These are phyloP conservation scores for Chlamydomonas incerta DNA, from an alignment of 139 green algal genomes.

Conservation along the genomic window DNA sequence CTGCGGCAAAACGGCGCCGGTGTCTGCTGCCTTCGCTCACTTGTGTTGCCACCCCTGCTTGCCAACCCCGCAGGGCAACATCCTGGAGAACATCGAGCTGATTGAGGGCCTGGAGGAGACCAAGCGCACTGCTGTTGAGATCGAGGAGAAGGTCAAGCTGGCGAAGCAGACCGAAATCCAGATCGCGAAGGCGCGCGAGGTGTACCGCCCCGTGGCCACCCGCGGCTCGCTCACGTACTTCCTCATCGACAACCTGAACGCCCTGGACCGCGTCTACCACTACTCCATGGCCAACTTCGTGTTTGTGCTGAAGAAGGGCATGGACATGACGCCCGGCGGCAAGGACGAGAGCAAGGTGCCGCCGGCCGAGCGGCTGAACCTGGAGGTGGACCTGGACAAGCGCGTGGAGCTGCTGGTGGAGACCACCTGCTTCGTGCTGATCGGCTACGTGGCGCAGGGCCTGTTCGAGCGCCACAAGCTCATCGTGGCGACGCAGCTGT, in stretches of 20 bases:
- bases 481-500: conserved; percentile 90
- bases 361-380: conserved; percentile 43
- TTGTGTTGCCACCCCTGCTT: too few species aligned
- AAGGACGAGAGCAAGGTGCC: conserved; percentile 72
- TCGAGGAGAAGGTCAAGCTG: conserved; percentile 86
- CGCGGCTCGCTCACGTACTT: conserved; percentile 92
- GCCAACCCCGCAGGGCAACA: conserved; percentile 78
- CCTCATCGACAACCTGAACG: conserved; percentile 88
- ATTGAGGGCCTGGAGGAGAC: conserved; percentile 94
- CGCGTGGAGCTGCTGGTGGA: conserved; percentile 85
- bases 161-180: conserved; percentile 79
- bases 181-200: conserved; percentile 84
- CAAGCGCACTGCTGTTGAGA: conserved; percentile 87
- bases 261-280: conserved; percentile 91
- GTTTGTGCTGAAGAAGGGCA: conserved; percentile 85
- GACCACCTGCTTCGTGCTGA: conserved; percentile 77
- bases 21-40: too few species aligned
- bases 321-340: conserved; percentile 77
- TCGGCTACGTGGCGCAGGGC: conserved; percentile 83
- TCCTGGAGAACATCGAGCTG: conserved; percentile 93
- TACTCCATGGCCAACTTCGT: conserved; percentile 96
- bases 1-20: too few species aligned
- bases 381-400: conserved; percentile 69
- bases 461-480: conserved; percentile 97
- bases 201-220: conserved; percentile 85